Conservation (phyloP, 768 basidiomycete species). For the Suillus cothurnatus region DNA sequence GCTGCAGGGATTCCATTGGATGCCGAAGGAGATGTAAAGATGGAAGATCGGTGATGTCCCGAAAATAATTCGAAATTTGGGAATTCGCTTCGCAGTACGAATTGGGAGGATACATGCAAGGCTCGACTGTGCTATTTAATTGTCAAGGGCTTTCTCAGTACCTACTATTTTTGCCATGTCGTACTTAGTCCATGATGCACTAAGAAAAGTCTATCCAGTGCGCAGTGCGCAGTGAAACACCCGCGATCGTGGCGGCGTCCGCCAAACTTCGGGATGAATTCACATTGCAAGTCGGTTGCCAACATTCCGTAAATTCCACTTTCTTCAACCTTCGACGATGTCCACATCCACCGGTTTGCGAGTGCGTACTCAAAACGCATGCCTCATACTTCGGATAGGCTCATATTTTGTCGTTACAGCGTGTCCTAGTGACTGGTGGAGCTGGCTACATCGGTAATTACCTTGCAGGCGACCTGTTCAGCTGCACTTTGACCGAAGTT, state of each 20-base stretch:
- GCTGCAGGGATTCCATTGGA: constrained; percentile 25
- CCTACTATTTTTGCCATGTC: not conserved
- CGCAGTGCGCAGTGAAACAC: not conserved
- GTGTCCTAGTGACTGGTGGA: constrained; percentile 74
- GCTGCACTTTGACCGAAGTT: constrained; percentile 14
- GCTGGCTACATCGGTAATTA: constrained; percentile 85
- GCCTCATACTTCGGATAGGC: not conserved
- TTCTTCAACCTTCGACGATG: constrained; percentile 22
- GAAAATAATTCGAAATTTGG: constrained; percentile 7
- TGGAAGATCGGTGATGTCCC: constrained; percentile 41
- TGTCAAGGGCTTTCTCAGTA: not conserved
- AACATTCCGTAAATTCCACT: constrained; percentile 6
- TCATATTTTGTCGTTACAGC: constrained; percentile 38
- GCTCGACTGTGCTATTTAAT: not conserved
- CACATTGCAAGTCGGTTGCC: constrained; percentile 4
- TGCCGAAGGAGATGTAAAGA: constrained; percentile 50
- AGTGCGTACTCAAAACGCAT: constrained; percentile 39
- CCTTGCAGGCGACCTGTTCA: constrained; percentile 13
- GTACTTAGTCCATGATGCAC: not conserved
- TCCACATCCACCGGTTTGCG: constrained; percentile 41
- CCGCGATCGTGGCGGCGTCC: not conserved
- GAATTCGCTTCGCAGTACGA: constrained; percentile 3
- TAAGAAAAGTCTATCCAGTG: not conserved
- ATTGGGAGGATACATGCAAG: not conserved
- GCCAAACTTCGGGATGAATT: constrained; percentile 5